These are phyloP conservation scores for Chloranthus sessilifolius DNA, from an alignment of 164 flowering plant genomes.

Conservation along the genomic window DNA sequence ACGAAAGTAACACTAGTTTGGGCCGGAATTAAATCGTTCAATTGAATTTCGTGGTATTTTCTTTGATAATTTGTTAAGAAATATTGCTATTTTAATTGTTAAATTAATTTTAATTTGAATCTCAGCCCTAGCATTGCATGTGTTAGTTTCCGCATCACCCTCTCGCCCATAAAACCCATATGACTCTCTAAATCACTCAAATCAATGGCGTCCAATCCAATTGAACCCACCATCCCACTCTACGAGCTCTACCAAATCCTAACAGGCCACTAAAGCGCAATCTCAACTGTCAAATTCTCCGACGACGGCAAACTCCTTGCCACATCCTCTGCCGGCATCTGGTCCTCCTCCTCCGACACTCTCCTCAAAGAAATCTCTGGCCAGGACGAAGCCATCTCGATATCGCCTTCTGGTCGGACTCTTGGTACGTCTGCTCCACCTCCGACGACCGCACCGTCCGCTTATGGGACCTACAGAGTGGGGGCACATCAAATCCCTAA, in stretches of 20 bases:
- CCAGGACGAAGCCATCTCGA: constrained; percentile 81
- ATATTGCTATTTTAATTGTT: too few species aligned
- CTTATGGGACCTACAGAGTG: constrained; percentile 68
- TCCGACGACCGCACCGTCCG: constrained; percentile 91
- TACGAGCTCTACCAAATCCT: constrained; percentile 71
- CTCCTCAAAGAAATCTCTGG: constrained; percentile 45
- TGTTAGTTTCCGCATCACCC: too few species aligned
- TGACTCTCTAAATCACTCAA: too few species aligned
- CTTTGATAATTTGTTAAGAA: too few species aligned
- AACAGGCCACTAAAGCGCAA: constrained; percentile 62
- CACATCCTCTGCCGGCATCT: constrained; percentile 78
- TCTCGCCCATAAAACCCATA: too few species aligned
- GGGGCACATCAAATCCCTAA: constrained; percentile 51
- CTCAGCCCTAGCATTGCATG: too few species aligned
- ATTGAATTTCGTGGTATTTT: too few species aligned
- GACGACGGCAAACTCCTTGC: constrained; percentile 70
- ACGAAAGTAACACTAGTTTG: too few species aligned
- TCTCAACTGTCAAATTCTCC: constrained; percentile 93
- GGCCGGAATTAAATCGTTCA: too few species aligned
- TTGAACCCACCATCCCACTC: constrained; percentile 14
- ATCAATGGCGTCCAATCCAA: constrained; percentile 4
- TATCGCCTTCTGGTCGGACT: constrained; percentile 78
- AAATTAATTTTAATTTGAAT: too few species aligned
- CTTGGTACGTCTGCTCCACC: constrained; percentile 69
- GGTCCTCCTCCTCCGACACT: constrained; percentile 32